Conservation (phyloP, 2,329 filamentous ascomycete genomes). For the Colletotrichum sp. region DNA sequence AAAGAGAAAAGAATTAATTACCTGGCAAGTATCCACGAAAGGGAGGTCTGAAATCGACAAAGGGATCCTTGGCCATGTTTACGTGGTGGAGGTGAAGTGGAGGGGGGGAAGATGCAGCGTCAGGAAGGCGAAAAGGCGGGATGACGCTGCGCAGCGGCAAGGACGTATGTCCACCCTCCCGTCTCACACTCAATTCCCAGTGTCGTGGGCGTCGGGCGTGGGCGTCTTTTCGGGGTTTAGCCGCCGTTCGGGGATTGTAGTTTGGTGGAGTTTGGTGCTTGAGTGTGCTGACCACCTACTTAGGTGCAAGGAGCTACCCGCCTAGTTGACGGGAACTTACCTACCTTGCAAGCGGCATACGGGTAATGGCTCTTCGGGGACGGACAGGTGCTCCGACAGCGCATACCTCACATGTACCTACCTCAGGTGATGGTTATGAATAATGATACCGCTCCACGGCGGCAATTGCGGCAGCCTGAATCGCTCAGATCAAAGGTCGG, state of each 20-base stretch:
- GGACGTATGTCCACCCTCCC: slow-evolving; percentile 1
- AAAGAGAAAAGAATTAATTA: not conserved
- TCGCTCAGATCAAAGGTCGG: not conserved
- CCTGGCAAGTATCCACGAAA: slow-evolving; percentile 7
- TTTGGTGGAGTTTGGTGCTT: not conserved
- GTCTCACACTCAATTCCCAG: not conserved
- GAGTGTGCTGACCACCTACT: not conserved
- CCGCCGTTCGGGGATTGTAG: slow-evolving; percentile 10
- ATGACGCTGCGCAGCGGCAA: slow-evolving; percentile 2
- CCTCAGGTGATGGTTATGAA: not conserved
- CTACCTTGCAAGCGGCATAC: not conserved
- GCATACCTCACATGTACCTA: not conserved
- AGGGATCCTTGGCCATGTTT: slow-evolving; percentile 9
- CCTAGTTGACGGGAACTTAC: not conserved
- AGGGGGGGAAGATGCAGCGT: not conserved
- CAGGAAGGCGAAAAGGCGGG: not conserved
- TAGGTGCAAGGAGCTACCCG: not conserved
- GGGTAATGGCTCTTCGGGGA: not conserved
- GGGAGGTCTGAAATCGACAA: not conserved
- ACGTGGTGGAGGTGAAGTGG: not conserved
- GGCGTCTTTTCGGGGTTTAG: slow-evolving; percentile 16
- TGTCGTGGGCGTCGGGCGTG: not conserved
- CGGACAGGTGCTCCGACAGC: not conserved
- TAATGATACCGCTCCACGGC: not conserved
- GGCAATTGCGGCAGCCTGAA: not conserved